phyloP scores from a whole-genome alignment of 1,284 basidiomycete genomes.

The Apiotrichum mycotoxinovorans region DNA sequence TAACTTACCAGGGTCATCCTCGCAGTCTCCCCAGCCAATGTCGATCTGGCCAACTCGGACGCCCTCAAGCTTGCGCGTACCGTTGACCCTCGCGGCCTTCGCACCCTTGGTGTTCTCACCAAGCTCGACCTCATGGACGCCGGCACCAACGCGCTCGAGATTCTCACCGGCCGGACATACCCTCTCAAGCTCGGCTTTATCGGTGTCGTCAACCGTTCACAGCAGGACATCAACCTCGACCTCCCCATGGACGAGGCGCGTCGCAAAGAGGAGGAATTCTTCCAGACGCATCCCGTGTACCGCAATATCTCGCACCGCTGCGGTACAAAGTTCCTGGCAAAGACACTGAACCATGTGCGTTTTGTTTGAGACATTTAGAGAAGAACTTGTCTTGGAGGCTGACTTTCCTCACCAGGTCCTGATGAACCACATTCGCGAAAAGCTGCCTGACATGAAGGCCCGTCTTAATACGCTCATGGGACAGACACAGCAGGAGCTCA shows the following conservation, averaged over 20 bases:
- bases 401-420: constrained; percentile 74
- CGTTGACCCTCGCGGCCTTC: constrained; percentile 90
- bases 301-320: constrained; percentile 96
- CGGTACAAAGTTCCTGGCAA: constrained; percentile 91
- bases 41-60: constrained; percentile 97
- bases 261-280: constrained; percentile 86
- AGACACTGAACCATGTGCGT: constrained; percentile 83
- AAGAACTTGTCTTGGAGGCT: too few relatives aligned
- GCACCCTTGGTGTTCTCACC: constrained; percentile 93
- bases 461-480: constrained; percentile 97
- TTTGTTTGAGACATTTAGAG: too few relatives aligned
- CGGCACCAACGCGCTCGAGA: constrained; percentile 93
- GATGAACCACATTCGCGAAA: constrained; percentile 97
- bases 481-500: constrained; percentile 96
- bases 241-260: constrained; percentile 82
- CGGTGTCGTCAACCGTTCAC: constrained; percentile 93
- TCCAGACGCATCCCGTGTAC: constrained; percentile 84
- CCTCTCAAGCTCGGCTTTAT: constrained; percentile 97
- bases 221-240: constrained; percentile 92
- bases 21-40: constrained; percentile 93
- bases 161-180: constrained; percentile 93
- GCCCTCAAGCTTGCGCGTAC: constrained; percentile 92
- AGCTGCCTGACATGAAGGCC: constrained; percentile 99
- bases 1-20: constrained; percentile 74
- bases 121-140: constrained; percentile 99